These are phyloP conservation scores for Physcomitrellopsis africana DNA, from an alignment of 225 moss, liverwort and hornwort genomes.

Conservation along the genomic window DNA sequence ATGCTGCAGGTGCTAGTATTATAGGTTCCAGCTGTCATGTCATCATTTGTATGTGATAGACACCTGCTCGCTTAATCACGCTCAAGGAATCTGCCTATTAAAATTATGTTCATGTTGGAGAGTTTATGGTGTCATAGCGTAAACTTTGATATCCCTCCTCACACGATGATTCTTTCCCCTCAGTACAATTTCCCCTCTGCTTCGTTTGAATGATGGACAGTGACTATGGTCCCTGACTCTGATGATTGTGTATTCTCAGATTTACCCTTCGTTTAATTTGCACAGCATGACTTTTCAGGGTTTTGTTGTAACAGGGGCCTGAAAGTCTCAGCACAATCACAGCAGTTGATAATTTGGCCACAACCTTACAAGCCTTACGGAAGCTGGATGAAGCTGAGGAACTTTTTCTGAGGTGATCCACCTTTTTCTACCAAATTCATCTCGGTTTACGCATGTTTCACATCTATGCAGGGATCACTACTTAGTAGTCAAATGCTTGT, in stretches of 20 bases:
- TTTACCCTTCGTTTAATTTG: not conserved
- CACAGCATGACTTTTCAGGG: conserved; percentile 1
- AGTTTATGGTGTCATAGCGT: not conserved
- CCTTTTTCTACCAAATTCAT: not conserved
- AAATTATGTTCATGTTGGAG: not conserved
- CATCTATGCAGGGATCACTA: not conserved
- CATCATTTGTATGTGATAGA: not conserved
- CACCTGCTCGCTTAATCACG: too few species aligned
- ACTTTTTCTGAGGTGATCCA: conserved; percentile 71
- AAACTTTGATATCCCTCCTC: not conserved
- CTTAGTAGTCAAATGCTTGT: not conserved
- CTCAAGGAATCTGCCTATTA: too few species aligned
- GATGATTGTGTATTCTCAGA: not conserved
- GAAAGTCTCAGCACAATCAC: conserved; percentile 83
- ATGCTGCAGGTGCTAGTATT: conserved; percentile 51
- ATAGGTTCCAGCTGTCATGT: not conserved
- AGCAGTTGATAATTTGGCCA: conserved; percentile 92
- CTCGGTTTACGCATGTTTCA: conserved; percentile 1
- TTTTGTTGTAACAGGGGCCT: conserved; percentile 61
- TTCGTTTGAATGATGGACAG: conserved; percentile 11
- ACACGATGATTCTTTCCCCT: not conserved
- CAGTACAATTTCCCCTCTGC: too few species aligned
- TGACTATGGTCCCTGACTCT: not conserved
- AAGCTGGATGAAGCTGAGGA: conserved; percentile 96
- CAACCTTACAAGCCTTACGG: conserved; percentile 80